Conservation (phyloP, 805 yeast species). For the Kuraishia hungarica region DNA sequence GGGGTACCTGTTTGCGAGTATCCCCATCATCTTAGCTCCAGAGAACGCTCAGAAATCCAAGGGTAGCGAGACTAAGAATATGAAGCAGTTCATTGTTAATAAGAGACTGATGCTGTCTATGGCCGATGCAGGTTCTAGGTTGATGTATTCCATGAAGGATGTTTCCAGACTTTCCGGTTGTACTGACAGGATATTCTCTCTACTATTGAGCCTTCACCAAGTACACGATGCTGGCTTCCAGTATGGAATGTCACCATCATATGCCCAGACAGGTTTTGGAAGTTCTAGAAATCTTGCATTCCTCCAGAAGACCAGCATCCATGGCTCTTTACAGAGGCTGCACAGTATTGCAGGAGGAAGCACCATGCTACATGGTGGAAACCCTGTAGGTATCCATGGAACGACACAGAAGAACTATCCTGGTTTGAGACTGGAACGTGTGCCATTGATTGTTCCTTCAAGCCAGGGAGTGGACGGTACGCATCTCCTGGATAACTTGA, state of each 20-base stretch:
- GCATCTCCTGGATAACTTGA: slow-evolving; percentile 52
- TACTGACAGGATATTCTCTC: slow-evolving; percentile 74
- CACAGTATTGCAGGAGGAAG: not conserved
- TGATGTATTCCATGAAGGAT: slow-evolving; percentile 92
- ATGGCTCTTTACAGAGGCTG: not conserved
- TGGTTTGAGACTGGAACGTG: slow-evolving; percentile 77
- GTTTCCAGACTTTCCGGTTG: slow-evolving; percentile 86
- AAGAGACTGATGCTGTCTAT: slow-evolving; percentile 83
- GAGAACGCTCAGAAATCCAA: slow-evolving; percentile 8
- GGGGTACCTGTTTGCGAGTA: slow-evolving; percentile 85
- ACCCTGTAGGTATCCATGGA: slow-evolving; percentile 53
- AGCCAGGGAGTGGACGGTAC: slow-evolving; percentile 46
- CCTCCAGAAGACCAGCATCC: not conserved
- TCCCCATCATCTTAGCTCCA: slow-evolving; percentile 69
- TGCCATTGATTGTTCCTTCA: slow-evolving; percentile 77
- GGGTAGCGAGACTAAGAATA: slow-evolving; percentile 43
- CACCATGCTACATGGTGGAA: not conserved
- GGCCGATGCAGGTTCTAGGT: slow-evolving; percentile 91
- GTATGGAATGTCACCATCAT: slow-evolving; percentile 26
- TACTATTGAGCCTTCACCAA: slow-evolving; percentile 71
- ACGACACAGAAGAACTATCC: slow-evolving; percentile 69
- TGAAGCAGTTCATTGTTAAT: slow-evolving; percentile 85
- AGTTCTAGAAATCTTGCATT: not conserved
- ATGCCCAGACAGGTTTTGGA: slow-evolving; percentile 20
- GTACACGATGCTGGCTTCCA: slow-evolving; percentile 60